Evolutionary conservation across 139 green algal species (phyloP).

Genomic region (Pycnococcus provasolii): DNA sequence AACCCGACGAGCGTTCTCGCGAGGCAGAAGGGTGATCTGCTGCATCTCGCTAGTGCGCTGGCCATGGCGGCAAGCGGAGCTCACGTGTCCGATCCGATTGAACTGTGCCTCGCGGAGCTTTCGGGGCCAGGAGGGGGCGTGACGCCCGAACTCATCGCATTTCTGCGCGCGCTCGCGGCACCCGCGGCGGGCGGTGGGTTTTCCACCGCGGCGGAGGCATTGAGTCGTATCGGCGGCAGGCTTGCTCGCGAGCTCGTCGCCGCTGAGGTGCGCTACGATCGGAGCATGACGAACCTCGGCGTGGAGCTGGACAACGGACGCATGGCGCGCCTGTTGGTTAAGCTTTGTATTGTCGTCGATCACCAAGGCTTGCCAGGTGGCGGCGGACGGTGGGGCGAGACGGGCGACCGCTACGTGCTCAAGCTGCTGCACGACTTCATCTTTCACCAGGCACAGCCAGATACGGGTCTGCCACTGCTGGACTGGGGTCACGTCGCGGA

Average conservation of each 20-base stretch:
- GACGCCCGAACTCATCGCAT: too few species aligned
- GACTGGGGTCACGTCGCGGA: conserved; percentile 83
- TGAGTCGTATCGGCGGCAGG: not conserved
- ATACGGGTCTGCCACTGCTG: conserved; percentile 54
- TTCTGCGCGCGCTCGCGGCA: not conserved
- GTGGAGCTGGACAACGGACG: conserved; percentile 79
- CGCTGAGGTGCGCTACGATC: conserved; percentile 5
- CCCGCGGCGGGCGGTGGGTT: too few species aligned
- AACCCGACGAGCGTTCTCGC: not conserved
- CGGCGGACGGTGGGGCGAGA: conserved; percentile 41
- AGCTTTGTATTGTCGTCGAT: conserved; percentile 58
- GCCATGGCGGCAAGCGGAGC: not conserved
- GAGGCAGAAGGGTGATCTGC: conserved; percentile 39
- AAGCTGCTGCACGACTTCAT: conserved; percentile 85
- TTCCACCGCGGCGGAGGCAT: too few species aligned
- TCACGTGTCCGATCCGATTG: not conserved
- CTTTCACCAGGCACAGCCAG: conserved; percentile 41
- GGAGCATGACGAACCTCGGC: conserved; percentile 51
- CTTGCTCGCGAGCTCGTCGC: conserved; percentile 21
- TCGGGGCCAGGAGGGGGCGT: not conserved
- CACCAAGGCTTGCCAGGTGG: not conserved
- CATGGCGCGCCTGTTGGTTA: conserved; percentile 67
- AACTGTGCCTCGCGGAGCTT: not conserved
- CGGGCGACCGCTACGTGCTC: conserved; percentile 73
- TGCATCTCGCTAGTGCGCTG: conserved; percentile 39